phyloP scores from a whole-genome alignment of 768 basidiomycete species.

The Lactarius indigo region DNA sequence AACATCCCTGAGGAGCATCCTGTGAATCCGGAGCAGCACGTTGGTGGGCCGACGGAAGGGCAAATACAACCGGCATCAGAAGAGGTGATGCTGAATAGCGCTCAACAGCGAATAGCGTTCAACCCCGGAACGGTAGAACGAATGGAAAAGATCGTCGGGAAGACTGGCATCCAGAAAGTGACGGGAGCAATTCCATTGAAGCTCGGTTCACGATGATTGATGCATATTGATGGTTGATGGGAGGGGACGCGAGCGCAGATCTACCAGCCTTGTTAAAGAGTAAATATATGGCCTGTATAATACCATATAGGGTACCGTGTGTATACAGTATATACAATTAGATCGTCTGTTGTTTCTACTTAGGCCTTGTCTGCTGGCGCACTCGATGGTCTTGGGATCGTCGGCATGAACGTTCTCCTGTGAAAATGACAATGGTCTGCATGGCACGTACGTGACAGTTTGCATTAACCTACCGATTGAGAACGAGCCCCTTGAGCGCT shows the following conservation, averaged over 20 bases:
- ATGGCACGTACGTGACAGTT: not conserved
- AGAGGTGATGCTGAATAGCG: slow-evolving; percentile 13
- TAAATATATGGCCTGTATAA: not conserved
- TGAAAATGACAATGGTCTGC: not conserved
- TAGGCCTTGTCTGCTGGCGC: slow-evolving; percentile 6
- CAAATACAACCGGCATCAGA: slow-evolving; percentile 21
- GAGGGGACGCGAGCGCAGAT: not conserved
- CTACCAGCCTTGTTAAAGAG: not conserved
- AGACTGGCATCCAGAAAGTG: slow-evolving; percentile 18
- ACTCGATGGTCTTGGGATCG: slow-evolving; percentile 14
- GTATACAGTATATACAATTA: not conserved
- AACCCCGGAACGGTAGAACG: slow-evolving; percentile 17
- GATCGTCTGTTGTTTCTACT: not conserved
- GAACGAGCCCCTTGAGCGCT: slow-evolving; percentile 72
- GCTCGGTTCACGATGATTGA: not conserved
- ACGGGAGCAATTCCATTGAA: slow-evolving; percentile 18
- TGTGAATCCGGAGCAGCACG: slow-evolving; percentile 2
- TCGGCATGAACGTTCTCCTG: slow-evolving; percentile 25
- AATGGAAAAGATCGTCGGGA: slow-evolving; percentile 20
- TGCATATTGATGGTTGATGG: not conserved
- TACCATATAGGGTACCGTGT: not conserved
- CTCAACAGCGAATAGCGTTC: slow-evolving; percentile 19
- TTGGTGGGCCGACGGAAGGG: slow-evolving; percentile 16
- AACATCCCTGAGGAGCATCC: not conserved
- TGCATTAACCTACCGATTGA: slow-evolving; percentile 58